These are phyloP conservation scores for Urostyla sp. DNA, from an alignment of 73 alveolate genomes.

Conservation along the genomic window DNA sequence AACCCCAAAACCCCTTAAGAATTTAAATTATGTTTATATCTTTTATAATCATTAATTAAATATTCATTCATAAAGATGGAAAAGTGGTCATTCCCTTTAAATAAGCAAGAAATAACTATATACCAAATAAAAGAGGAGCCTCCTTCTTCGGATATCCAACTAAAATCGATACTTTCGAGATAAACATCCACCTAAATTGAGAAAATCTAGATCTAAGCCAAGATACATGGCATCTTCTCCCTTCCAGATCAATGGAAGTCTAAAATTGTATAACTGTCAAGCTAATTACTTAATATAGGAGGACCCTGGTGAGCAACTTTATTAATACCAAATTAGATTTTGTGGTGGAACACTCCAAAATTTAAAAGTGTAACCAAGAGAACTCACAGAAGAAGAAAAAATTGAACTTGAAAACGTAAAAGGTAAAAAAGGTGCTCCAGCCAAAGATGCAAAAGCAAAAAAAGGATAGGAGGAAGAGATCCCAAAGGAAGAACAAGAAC, in stretches of 20 bases:
- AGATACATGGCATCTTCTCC: conserved; percentile 63
- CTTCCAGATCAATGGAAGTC: conserved; percentile 75
- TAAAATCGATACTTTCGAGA: conserved; percentile 51
- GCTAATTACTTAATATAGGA: conserved; percentile 4
- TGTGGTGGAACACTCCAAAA: conserved; percentile 34
- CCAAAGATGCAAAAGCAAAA: conserved; percentile 57
- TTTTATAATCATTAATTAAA: no score
- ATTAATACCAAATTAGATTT: conserved; percentile 56
- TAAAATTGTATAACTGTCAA: conserved; percentile 39
- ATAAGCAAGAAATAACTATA: no score
- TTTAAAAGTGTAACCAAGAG: conserved; percentile 66
- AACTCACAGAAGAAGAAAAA: conserved; percentile 75
- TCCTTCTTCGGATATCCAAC: conserved; percentile 33
- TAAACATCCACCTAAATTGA: conserved; percentile 13
- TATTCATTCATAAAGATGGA: no score
- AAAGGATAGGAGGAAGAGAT: conserved; percentile 69
- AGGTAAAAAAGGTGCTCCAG: conserved; percentile 51
- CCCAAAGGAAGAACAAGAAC: conserved; percentile 67
- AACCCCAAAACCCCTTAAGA: no score
- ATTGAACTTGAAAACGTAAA: conserved; percentile 69
- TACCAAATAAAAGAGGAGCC: no score
- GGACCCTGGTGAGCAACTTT: conserved; percentile 66
- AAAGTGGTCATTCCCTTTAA: no score
- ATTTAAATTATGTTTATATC: no score
- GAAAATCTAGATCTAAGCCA: conserved; percentile 18